phyloP scores from a whole-genome alignment of 306 rosid species.

The Fragaria iinumae region DNA sequence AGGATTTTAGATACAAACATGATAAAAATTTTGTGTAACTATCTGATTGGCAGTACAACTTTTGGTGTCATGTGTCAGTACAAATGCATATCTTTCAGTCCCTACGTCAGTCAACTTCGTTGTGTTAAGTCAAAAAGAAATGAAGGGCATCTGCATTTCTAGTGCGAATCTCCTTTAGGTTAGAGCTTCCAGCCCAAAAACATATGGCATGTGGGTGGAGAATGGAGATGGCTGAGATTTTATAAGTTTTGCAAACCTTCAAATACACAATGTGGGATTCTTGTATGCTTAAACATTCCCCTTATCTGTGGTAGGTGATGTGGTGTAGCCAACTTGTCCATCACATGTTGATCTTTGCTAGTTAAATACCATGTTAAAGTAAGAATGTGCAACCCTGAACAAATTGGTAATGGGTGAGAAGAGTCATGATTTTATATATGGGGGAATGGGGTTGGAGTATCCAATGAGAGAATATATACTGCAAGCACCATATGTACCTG shows the following conservation, averaged over 20 bases:
- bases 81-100: neutral
- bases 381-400: neutral
- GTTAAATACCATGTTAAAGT: neutral
- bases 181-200: neutral
- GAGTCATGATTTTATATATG: neutral
- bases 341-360: conserved; percentile 1
- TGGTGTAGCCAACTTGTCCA: neutral
- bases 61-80: neutral
- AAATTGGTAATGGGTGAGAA: neutral
- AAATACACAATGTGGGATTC: too few relatives aligned
- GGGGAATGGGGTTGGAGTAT: conserved; percentile 3
- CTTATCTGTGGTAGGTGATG: neutral
- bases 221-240: neutral
- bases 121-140: neutral
- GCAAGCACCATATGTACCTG: neutral
- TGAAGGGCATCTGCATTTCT: neutral
- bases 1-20: neutral
- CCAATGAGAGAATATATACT: neutral
- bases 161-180: neutral
- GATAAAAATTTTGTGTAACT: neutral
- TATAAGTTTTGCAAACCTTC: neutral
- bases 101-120: neutral
- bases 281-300: neutral
- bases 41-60: neutral
- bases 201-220: neutral